Evolutionary conservation across 1,284 basidiomycete species (phyloP).

Genomic region (Coniferiporia weirii): DNA sequence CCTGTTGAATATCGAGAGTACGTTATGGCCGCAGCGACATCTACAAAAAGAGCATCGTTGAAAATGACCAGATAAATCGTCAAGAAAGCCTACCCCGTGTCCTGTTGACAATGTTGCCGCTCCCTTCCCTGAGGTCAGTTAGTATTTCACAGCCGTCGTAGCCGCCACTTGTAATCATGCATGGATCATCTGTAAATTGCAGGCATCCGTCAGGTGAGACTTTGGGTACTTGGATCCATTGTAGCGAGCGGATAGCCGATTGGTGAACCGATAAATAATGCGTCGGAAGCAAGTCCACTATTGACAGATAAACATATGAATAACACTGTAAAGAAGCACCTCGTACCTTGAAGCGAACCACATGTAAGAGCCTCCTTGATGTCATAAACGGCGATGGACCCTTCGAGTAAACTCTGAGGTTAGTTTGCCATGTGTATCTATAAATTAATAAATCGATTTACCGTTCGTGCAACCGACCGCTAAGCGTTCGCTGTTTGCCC

Average conservation of each 20-base stretch:
- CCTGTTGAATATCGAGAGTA: constrained; percentile 64
- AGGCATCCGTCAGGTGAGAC: constrained; percentile 41
- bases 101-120: constrained; percentile 61
- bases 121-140: constrained; percentile 67
- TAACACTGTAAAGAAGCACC: not conserved
- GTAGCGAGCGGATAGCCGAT: constrained; percentile 68
- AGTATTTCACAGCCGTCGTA: constrained; percentile 73
- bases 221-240: constrained; percentile 68
- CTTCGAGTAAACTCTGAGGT: constrained; percentile 33
- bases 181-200: constrained; percentile 52
- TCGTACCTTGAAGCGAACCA: not conserved
- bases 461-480: constrained; percentile 82
- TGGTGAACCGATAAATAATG: constrained; percentile 72
- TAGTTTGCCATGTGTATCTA: not conserved
- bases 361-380: constrained; percentile 32
- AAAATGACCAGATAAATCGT: not conserved
- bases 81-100: constrained; percentile 51
- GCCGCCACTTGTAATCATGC: constrained; percentile 66
- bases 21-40: constrained; percentile 61
- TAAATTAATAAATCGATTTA: constrained; percentile 27
- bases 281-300: constrained; percentile 53
- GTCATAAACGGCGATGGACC: constrained; percentile 72
- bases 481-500: constrained; percentile 77
- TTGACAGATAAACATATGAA: constrained; percentile 24
- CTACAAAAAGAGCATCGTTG: constrained; percentile 32